Base-by-base conservation (phyloP, 495 filamentous ascomycete genomes). In the Cercophora newfieldiana region DNA sequence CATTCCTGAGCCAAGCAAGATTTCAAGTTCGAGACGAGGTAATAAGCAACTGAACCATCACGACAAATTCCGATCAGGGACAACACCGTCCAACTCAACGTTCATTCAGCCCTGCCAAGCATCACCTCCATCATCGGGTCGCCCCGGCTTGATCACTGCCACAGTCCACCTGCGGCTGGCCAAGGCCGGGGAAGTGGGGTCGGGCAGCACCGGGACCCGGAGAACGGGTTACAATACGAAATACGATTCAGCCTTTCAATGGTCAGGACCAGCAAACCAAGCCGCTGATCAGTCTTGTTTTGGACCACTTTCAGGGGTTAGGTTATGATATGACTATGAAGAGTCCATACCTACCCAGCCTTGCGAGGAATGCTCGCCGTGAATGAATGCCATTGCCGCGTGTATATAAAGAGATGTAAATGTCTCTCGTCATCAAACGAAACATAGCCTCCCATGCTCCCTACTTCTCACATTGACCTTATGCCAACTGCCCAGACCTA, bases 81-180 rank as follows among this genome's bases (percentile, higher is more conserved):
- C n/a, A 22, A 22, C 10, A 22, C n/a, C n/a, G 50, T 26, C 19
- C 21, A 53, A 2, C 50, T 53, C 50, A 10, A 57, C 26, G 14
- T 55, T 51, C 44, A 66, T 55, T 51, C 44, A 66, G 64, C 64
- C 48, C 57, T 67, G 58, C 50, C 65, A 58, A 67, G 59, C 48
- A 37, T 3, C 31, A n/a, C 30, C 25, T 26, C 25, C 7, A 21
- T 6, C 24, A 14, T 18, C 59, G 44, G 59, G 25, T n/a, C 22
- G n/a, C 26, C 37, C n/a, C 22, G 14, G 33, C 26, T 19, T 12
- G 10, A 31, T 18, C 26, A 31, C 29, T 44, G 12, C 44, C 22
- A 60, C 30, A 59, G 30, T 7, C 31, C 31, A 7, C 16, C 8
- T 12, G 18, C 30, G 56, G 47, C 56, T 44, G 37, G 7, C 59